A percentile compares a stretch with the other conserved stretches of the same genome.
Conservation (phyloP, 331 rosid genomes). For the Dryas integrifolia region DNA sequence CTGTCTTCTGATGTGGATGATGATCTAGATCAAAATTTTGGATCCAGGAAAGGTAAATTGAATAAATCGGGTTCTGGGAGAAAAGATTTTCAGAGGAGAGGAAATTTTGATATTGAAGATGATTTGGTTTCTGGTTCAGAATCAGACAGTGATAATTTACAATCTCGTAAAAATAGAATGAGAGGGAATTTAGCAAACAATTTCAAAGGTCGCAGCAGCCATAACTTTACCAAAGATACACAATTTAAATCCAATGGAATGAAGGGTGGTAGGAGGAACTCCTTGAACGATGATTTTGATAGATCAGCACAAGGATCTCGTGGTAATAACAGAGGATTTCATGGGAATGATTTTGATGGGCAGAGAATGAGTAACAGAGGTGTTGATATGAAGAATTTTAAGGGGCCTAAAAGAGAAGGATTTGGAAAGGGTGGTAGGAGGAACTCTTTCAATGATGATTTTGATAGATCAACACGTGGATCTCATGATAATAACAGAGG, state of each 20-base stretch:
- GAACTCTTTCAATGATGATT: slow-evolving; percentile 36
- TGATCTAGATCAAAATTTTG: slow-evolving; percentile 36
- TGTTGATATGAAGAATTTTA: slow-evolving; percentile 22
- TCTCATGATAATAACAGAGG: slow-evolving; percentile 35
- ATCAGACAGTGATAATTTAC: slow-evolving; percentile 27
- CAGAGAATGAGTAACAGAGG: slow-evolving; percentile 40
- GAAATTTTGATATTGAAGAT: slow-evolving; percentile 24
- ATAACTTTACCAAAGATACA: slow-evolving; percentile 27
- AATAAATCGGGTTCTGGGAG: slow-evolving; percentile 30
- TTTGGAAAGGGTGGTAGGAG: slow-evolving; percentile 36
- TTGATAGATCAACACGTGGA: slow-evolving; percentile 37
- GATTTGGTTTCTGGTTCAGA: slow-evolving; percentile 35
- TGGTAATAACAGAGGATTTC: slow-evolving; percentile 36
- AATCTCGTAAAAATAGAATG: slow-evolving; percentile 13
- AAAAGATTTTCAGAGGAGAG: slow-evolving; percentile 37
- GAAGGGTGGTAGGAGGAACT: slow-evolving; percentile 40
- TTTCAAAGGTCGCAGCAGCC: slow-evolving; percentile 15
- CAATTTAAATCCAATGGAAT: slow-evolving; percentile 38
- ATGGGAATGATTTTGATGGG: slow-evolving; percentile 35
- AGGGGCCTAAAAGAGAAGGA: slow-evolving; percentile 36
- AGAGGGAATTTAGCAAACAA: slow-evolving; percentile 26
- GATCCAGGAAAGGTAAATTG: slow-evolving; percentile 43
- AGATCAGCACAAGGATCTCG: slow-evolving; percentile 36
- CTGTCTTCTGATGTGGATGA: slow-evolving; percentile 72
- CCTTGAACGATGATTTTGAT: slow-evolving; percentile 43